phyloP scores from a whole-genome alignment of 164 flowering plant species.

The Amborella trichopoda region DNA sequence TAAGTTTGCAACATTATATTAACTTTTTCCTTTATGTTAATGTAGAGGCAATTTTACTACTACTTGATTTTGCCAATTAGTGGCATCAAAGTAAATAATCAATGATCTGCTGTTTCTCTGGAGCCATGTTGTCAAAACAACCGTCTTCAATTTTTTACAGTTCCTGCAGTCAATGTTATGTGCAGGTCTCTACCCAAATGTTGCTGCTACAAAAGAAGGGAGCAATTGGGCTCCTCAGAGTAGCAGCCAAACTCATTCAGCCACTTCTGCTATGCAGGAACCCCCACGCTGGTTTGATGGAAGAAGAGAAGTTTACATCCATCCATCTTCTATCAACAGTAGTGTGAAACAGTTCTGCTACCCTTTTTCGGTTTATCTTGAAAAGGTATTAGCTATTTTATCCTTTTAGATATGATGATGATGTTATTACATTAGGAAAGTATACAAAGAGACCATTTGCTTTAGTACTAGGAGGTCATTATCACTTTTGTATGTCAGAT shows the following conservation, averaged over 20 bases:
- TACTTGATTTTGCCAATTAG: no score
- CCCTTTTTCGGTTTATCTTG: constrained; percentile 83
- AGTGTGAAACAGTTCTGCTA: constrained; percentile 36
- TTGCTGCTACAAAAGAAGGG: constrained; percentile 73
- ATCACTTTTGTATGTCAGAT: no score
- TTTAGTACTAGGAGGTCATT: no score
- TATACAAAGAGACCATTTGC: no score
- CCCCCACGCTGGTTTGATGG: constrained; percentile 73
- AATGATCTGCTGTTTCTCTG: no score
- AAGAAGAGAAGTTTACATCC: constrained; percentile 81
- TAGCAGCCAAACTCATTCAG: constrained; percentile 20
- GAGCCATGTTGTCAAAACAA: no score
- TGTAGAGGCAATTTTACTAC: no score
- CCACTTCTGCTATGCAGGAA: constrained; percentile 16
- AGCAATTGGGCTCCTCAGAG: constrained; percentile 28
- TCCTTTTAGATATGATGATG: no score
- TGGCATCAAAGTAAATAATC: no score
- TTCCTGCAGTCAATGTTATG: constrained; percentile 60
- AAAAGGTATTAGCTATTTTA: constrained; percentile 46
- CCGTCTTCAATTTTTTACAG: not conserved
- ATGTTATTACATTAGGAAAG: no score
- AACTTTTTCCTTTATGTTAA: no score
- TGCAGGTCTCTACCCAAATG: constrained; percentile 91
- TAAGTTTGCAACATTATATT: no score
- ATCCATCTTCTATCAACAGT: constrained; percentile 74